Percentiles rank a stretch among this genome's conserved stretches.
Evolutionary conservation across 2,329 filamentous ascomycete genomes (phyloP).

Genomic region (Arthroderma sp.): DNA sequence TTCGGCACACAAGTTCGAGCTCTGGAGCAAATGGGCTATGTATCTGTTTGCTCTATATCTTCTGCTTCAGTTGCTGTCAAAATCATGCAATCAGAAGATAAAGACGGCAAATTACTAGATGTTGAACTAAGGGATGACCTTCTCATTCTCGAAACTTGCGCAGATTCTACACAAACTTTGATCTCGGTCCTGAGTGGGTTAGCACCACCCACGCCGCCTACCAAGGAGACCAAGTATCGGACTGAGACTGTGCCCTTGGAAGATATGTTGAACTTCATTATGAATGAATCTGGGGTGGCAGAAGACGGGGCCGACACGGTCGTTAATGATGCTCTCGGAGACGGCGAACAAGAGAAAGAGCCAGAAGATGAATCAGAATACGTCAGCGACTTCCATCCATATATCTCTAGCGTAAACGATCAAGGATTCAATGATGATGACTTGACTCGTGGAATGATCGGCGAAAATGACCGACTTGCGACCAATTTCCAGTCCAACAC

Average conservation of each 20-base stretch:
- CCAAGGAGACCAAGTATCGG: slow-evolving; percentile 69
- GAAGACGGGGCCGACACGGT: neutral
- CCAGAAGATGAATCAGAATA: slow-evolving; percentile 32
- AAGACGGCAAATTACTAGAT: slow-evolving; percentile 55
- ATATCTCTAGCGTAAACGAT: slow-evolving; percentile 22
- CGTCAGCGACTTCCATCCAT: slow-evolving; percentile 44
- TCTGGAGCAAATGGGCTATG: slow-evolving; percentile 56
- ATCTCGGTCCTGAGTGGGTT: slow-evolving; percentile 67
- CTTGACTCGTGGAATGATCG: slow-evolving; percentile 14
- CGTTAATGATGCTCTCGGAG: slow-evolving; percentile 17
- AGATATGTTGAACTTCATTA: slow-evolving; percentile 81
- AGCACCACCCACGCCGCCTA: slow-evolving; percentile 70
- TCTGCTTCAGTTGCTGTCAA: slow-evolving; percentile 58
- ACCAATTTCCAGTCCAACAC: slow-evolving; percentile 38
- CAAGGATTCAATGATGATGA: neutral
- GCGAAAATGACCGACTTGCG: neutral
- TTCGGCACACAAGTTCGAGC: slow-evolving; percentile 35
- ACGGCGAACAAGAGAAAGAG: slow-evolving; percentile 26
- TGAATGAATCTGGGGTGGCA: slow-evolving; percentile 45
- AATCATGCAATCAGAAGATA: slow-evolving; percentile 42
- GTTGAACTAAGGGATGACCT: slow-evolving; percentile 76
- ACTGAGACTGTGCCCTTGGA: slow-evolving; percentile 76
- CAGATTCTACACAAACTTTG: slow-evolving; percentile 90
- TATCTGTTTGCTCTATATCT: slow-evolving; percentile 76
- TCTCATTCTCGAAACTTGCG: slow-evolving; percentile 84